Conservation (phyloP, 805 yeast species). For the Saccharomycopsis sp. region DNA sequence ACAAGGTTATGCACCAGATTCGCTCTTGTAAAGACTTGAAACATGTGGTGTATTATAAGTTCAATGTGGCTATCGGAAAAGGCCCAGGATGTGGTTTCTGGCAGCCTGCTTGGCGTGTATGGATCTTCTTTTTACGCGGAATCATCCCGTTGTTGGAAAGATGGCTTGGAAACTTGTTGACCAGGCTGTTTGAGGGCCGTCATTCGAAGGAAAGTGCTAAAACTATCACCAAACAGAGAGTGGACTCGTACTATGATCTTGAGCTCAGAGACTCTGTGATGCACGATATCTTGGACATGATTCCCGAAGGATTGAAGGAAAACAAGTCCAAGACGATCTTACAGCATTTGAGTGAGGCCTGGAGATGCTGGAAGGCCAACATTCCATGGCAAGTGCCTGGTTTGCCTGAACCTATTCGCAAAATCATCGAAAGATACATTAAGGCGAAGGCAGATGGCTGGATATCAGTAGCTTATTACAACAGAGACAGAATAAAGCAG, state of each 20-base stretch:
- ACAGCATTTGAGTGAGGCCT: constrained; percentile 94
- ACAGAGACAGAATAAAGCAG: constrained; percentile 77
- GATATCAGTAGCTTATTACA: constrained; percentile 88
- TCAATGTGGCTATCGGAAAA: constrained; percentile 82
- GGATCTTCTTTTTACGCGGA: constrained; percentile 91
- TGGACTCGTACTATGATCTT: constrained; percentile 89
- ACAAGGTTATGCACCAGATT: constrained; percentile 97
- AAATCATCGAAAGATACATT: constrained; percentile 80
- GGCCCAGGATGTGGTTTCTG: constrained; percentile 99
- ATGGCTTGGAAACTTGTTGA: constrained; percentile 87
- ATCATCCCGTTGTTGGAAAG: constrained; percentile 85
- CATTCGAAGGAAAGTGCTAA: constrained; percentile 86
- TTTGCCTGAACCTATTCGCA: constrained; percentile 82
- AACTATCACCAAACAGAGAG: constrained; percentile 90
- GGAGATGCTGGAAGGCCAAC: constrained; percentile 99
- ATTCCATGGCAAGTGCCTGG: constrained; percentile 98
- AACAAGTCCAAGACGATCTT: constrained; percentile 79
- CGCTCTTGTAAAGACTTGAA: constrained; percentile 93
- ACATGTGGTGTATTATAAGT: constrained; percentile 80
- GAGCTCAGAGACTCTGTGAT: constrained; percentile 91
- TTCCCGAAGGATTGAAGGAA: constrained; percentile 89
- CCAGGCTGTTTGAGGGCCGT: constrained; percentile 95
- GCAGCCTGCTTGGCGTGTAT: constrained; percentile 98
- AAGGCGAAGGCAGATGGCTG: constrained; percentile 96
- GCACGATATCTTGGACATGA: constrained; percentile 95